Conservation (phyloP, 169 alveolate genomes). For the Cryptosporidium andersoni region DNA sequence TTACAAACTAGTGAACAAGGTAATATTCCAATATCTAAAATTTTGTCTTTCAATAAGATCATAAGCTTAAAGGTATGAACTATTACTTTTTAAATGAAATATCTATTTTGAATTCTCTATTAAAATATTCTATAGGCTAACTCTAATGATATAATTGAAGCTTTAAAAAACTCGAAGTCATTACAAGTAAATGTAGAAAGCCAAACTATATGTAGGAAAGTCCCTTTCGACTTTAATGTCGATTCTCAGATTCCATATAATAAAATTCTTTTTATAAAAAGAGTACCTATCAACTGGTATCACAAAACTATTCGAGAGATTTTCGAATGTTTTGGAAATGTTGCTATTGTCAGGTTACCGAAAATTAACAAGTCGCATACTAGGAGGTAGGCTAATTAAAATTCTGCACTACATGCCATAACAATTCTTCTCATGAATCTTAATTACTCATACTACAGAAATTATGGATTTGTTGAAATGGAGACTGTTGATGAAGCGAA, state of each 20-base stretch:
- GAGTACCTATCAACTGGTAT: constrained; percentile 55
- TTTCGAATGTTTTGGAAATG: constrained; percentile 50
- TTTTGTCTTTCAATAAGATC: constrained; percentile 26
- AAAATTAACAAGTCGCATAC: constrained; percentile 38
- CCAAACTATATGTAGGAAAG: constrained; percentile 35
- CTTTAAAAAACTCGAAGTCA: constrained; percentile 39
- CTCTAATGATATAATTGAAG: constrained; percentile 29
- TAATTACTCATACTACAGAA: neutral
- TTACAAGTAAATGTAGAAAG: constrained; percentile 25
- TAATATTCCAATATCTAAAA: constrained; percentile 44
- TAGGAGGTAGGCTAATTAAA: constrained; percentile 46
- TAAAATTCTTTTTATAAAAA: constrained; percentile 53
- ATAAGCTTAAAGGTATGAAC: constrained; percentile 39
- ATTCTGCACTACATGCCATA: neutral
- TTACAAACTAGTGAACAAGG: constrained; percentile 9
- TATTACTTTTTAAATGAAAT: neutral
- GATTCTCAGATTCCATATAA: constrained; percentile 18
- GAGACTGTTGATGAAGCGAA: constrained; percentile 59
- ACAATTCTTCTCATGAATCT: neutral
- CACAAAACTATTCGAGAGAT: constrained; percentile 19
- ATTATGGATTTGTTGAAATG: constrained; percentile 68
- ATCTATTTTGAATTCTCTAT: neutral
- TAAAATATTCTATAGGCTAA: constrained; percentile 14
- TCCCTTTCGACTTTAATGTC: constrained; percentile 25
- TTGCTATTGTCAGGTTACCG: constrained; percentile 50